phyloP scores from a whole-genome alignment of 768 basidiomycete species.

The Fibroporia radiculosa region DNA sequence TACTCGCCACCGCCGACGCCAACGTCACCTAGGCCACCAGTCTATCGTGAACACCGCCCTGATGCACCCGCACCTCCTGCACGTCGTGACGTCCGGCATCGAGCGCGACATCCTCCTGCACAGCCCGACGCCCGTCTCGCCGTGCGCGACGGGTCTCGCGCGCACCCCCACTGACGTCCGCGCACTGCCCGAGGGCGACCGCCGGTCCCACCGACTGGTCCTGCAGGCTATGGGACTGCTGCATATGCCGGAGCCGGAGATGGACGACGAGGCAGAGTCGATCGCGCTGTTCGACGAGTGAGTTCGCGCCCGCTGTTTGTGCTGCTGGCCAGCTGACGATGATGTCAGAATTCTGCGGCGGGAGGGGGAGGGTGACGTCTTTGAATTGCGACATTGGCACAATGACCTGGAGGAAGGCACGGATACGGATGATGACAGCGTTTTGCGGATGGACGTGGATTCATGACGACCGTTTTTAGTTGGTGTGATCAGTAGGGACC shows the following conservation, averaged over 20 bases:
- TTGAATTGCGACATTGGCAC: slow-evolving; percentile 34
- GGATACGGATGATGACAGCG: slow-evolving; percentile 6
- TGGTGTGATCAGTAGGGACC: no score
- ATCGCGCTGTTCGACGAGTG: slow-evolving; percentile 72
- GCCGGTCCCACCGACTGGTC: slow-evolving; percentile 28
- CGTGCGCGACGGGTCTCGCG: slow-evolving; percentile 36
- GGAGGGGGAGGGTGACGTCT: slow-evolving; percentile 53
- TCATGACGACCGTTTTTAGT: no score
- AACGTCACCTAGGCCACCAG: slow-evolving; percentile 43
- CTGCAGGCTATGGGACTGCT: slow-evolving; percentile 29
- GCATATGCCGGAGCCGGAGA: slow-evolving; percentile 19
- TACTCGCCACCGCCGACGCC: neutral
- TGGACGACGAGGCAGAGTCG: slow-evolving; percentile 38
- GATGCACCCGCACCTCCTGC: slow-evolving; percentile 64
- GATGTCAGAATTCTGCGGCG: slow-evolving; percentile 44
- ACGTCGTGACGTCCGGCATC: slow-evolving; percentile 64
- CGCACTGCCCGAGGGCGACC: slow-evolving; percentile 26
- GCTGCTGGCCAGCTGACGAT: slow-evolving; percentile 4
- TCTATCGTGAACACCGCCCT: slow-evolving; percentile 72
- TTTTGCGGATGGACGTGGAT: no score
- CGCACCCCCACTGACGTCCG: slow-evolving; percentile 44
- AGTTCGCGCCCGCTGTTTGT: slow-evolving; percentile 16
- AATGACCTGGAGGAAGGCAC: slow-evolving; percentile 16
- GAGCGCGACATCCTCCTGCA: slow-evolving; percentile 66
- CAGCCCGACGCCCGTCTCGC: slow-evolving; percentile 50